Evolutionary conservation across 305 asterid species (phyloP), one percentile per base, ranked within the genome.

Genomic region (Rubia tinctorum): DNA sequence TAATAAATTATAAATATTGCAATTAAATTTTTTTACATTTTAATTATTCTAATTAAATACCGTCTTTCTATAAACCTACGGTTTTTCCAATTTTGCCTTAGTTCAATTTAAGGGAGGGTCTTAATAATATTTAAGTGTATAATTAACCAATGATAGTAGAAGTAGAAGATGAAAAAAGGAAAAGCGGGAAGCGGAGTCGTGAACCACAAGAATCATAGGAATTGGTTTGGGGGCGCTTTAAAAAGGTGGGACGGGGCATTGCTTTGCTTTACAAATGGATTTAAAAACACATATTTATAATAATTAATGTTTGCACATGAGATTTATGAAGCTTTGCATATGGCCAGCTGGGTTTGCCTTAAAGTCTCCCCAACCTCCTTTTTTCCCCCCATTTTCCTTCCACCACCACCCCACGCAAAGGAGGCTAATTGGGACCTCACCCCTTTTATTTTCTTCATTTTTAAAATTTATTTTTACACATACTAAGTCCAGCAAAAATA

Each of bases 261-360:
- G 83, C 90, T 84, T 86, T 82, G 59, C 75, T 77, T 82, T 88
- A 82, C 85, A 82, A 42, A 5, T 58, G 63, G 30, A 58, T 58
- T 7, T 30, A 1, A 44, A 58, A 20, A 58, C 1, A n/a, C 8
- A 55, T n/a, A 20, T 18, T 5, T 0, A 55, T 18, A 58, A 58
- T 37, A 63, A 27, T 27, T 0, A 63, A 63, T 63, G 96, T 79
- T 87, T 73, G 88, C 95, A 87, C 93, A 89, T 87, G 90, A 82
- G 77, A 66, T 51, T 51, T 39, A 30, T 71, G 39, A 40, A 69
- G 65, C 63, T 74, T 44, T 68, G 72, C 51, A 77, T 23, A 44
- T 73, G 76, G 73, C 51, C 65, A 79, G 68, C 68, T 74, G 85
- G 81, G 61, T 70, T 69, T 77, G 84, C 78, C 88, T 85, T 87